Conservation (phyloP, 495 filamentous ascomycete species). For the Podospora bellae-mahoneyi region DNA sequence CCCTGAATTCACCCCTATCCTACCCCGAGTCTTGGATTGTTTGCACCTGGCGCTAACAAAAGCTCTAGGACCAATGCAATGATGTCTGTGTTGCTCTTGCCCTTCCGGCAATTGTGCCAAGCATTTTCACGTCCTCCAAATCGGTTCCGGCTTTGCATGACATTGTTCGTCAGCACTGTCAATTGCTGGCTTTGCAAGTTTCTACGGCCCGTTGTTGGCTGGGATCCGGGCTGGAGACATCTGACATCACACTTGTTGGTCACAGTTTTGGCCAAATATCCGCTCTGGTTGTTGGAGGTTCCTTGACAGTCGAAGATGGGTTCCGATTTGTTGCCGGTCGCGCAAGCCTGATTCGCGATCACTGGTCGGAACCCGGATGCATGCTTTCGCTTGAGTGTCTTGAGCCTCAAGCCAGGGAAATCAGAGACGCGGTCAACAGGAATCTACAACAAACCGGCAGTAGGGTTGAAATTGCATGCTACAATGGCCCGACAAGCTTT, state of each 20-base stretch:
- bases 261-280: slow-evolving; percentile 56
- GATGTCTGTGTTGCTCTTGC: slow-evolving; percentile 38
- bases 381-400: slow-evolving; percentile 50
- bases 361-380: slow-evolving; percentile 43
- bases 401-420: slow-evolving; percentile 18
- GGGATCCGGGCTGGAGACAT: slow-evolving; percentile 41
- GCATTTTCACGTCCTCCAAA: slow-evolving; percentile 41
- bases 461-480: slow-evolving; percentile 45
- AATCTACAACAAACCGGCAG: slow-evolving; percentile 10
- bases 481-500: slow-evolving; percentile 49
- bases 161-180: slow-evolving; percentile 43
- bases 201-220: slow-evolving; percentile 50
- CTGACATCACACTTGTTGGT: slow-evolving; percentile 37
- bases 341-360: slow-evolving; percentile 36
- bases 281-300: slow-evolving; percentile 43
- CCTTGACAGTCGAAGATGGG: slow-evolving; percentile 36
- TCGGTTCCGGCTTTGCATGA: slow-evolving; percentile 25
- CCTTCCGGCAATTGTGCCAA: slow-evolving; percentile 42
- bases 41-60: too few relatives aligned
- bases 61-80: slow-evolving; percentile 20
- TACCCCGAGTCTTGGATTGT: too few relatives aligned
- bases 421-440: slow-evolving; percentile 26
- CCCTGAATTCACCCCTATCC: too few relatives aligned
- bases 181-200: slow-evolving; percentile 50
- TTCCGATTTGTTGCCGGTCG: slow-evolving; percentile 41